Conservation (phyloP, 1,284 basidiomycete species). For the Ganoderma resinaceum region DNA sequence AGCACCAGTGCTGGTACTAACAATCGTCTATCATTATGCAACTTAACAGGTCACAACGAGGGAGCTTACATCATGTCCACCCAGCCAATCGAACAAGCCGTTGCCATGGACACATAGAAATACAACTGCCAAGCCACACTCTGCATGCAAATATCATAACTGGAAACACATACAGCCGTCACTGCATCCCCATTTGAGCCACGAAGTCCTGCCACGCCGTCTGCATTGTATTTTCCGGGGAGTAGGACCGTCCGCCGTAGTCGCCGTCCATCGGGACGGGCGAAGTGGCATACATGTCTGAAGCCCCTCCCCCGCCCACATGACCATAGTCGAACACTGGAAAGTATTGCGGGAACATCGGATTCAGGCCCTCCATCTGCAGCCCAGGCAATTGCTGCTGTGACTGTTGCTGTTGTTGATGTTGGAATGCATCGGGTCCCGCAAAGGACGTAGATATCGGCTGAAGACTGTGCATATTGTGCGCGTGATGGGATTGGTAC, state of each 20-base stretch:
- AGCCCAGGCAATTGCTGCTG: slow-evolving; percentile 23
- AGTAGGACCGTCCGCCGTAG: slow-evolving; percentile 37
- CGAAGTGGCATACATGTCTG: slow-evolving; percentile 33
- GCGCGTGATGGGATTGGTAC: slow-evolving; percentile 28
- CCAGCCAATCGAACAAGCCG: background rate
- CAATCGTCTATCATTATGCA: background rate
- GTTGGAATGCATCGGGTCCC: slow-evolving; percentile 18
- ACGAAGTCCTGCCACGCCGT: slow-evolving; percentile 49
- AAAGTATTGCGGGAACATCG: slow-evolving; percentile 72
- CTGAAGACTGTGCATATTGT: slow-evolving; percentile 25
- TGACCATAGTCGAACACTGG: slow-evolving; percentile 76
- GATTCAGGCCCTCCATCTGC: slow-evolving; percentile 36
- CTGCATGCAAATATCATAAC: slow-evolving; percentile 4
- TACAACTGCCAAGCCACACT: slow-evolving; percentile 4
- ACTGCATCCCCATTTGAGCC: slow-evolving; percentile 43
- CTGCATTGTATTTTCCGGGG: slow-evolving; percentile 42
- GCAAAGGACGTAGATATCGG: slow-evolving; percentile 26
- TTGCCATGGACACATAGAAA: background rate
- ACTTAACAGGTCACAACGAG: background rate
- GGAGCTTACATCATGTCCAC: background rate
- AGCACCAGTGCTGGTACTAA: background rate
- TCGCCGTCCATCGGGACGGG: slow-evolving; percentile 38
- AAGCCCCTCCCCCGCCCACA: slow-evolving; percentile 30
- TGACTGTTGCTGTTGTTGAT: slow-evolving; percentile 18
- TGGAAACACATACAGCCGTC: slow-evolving; percentile 4